Conservation (phyloP, 768 basidiomycete species). For the Mrakia frigida region DNA sequence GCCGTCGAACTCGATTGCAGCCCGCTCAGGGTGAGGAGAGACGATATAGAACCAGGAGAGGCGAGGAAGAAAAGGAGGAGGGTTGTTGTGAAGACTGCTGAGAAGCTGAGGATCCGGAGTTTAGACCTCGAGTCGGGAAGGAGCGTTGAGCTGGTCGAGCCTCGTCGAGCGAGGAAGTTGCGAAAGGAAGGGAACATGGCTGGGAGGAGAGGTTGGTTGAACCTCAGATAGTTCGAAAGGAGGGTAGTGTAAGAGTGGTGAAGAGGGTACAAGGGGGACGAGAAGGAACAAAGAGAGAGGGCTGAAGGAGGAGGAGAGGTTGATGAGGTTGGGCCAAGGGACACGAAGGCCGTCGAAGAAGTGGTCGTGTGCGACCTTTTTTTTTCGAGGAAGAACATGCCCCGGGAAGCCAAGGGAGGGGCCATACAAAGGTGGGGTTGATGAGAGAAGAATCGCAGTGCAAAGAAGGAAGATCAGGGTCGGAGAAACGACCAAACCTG, state of each 20-base stretch:
- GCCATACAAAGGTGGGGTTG: too few relatives aligned
- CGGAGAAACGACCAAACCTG: too few relatives aligned
- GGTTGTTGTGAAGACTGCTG: background rate
- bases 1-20: background rate
- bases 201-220: background rate
- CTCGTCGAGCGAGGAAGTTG: background rate
- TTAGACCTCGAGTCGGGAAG: background rate
- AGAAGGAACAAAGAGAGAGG: background rate
- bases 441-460: too few relatives aligned
- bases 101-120: background rate
- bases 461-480: too few relatives aligned
- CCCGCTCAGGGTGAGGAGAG: background rate
- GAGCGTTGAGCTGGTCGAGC: background rate
- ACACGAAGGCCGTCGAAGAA: too few relatives aligned
- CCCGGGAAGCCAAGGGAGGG: too few relatives aligned
- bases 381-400: too few relatives aligned
- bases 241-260: background rate
- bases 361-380: too few relatives aligned
- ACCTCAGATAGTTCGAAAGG: background rate
- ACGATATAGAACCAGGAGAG: background rate
- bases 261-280: background rate
- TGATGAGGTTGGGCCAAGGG: background rate
- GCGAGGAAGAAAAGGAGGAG: slow-evolving; percentile 1
- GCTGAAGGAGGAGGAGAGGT: background rate
- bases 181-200: background rate